phyloP scores from a whole-genome alignment of 352 stramenopile species.

The Phytopythium ostracodes region DNA sequence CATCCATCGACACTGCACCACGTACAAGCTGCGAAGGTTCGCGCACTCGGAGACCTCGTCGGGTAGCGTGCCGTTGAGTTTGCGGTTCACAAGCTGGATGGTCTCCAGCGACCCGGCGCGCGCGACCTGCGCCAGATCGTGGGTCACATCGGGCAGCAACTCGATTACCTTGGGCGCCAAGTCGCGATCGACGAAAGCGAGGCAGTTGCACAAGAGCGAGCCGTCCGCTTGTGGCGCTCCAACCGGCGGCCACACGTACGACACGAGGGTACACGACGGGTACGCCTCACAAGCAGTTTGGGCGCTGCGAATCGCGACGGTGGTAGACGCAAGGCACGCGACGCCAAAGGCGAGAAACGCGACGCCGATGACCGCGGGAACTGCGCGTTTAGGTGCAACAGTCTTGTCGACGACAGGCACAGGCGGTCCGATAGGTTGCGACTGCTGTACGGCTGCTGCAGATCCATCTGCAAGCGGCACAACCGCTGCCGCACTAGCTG shows the following conservation, averaged over 20 bases:
- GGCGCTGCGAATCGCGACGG: constrained; percentile 11
- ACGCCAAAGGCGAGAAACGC: constrained; percentile 25
- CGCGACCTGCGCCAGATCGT: constrained; percentile 14
- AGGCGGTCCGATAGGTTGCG: not conserved
- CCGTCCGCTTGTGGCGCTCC: constrained; percentile 8
- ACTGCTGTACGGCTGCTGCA: not conserved
- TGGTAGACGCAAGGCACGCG: constrained; percentile 16
- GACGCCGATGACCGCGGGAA: constrained; percentile 15
- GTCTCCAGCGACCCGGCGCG: constrained; percentile 17
- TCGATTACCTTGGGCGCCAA: constrained; percentile 14
- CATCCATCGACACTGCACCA: not conserved
- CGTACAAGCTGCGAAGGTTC: constrained; percentile 26
- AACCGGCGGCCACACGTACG: constrained; percentile 1
- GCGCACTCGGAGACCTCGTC: constrained; percentile 14
- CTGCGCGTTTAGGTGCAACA: constrained; percentile 7
- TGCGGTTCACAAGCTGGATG: constrained; percentile 24
- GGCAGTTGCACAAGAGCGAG: constrained; percentile 13
- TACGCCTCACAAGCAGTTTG: constrained; percentile 13
- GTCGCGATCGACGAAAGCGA: constrained; percentile 26
- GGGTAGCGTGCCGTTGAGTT: constrained; percentile 20
- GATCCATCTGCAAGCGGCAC: not conserved
- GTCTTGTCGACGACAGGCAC: not conserved
- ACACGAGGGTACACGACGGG: constrained; percentile 2
- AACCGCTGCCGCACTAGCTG: not conserved
- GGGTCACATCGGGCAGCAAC: constrained; percentile 15